phyloP scores from a whole-genome alignment of 2,329 filamentous ascomycete genomes.

The Claviceps fusiformis region DNA sequence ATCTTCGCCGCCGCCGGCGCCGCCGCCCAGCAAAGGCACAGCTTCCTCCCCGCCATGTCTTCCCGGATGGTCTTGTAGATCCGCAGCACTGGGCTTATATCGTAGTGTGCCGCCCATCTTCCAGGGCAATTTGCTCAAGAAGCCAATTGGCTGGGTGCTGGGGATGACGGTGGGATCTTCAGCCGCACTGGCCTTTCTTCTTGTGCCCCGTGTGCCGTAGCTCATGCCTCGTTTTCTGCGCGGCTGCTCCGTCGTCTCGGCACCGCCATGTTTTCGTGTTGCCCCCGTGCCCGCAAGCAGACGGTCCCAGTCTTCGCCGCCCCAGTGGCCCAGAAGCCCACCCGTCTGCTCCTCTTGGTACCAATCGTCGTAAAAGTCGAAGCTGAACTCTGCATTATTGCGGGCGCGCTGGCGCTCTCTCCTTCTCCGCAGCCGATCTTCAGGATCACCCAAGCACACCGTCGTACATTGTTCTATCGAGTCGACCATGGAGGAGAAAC shows the following conservation, averaged over 20 bases:
- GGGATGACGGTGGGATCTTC: slow-evolving; percentile 85
- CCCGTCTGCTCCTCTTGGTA: slow-evolving; percentile 45
- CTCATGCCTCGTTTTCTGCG: slow-evolving; percentile 71
- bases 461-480: slow-evolving; percentile 61
- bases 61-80: slow-evolving; percentile 75
- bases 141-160: slow-evolving; percentile 72
- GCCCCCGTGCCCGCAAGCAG: slow-evolving; percentile 57
- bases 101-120: slow-evolving; percentile 68
- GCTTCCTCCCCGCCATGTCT: slow-evolving; percentile 40
- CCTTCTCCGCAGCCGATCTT: slow-evolving; percentile 57
- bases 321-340: slow-evolving; percentile 58
- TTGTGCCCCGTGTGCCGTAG: slow-evolving; percentile 57
- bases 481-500: slow-evolving; percentile 51
- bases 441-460: slow-evolving; percentile 56
- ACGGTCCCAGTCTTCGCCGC: slow-evolving; percentile 72
- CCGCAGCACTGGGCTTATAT: slow-evolving; percentile 83
- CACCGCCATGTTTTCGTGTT: slow-evolving; percentile 21
- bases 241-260: slow-evolving; percentile 44
- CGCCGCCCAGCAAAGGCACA: slow-evolving; percentile 48
- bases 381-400: slow-evolving; percentile 65
- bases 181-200: slow-evolving; percentile 33
- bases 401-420: slow-evolving; percentile 47
- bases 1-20: slow-evolving; percentile 9
- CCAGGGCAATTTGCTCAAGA: slow-evolving; percentile 72
- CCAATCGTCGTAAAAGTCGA: slow-evolving; percentile 99